Evolutionary conservation across 1,139 yeast species (phyloP).

Genomic region (Yamadazyma triangularis): DNA sequence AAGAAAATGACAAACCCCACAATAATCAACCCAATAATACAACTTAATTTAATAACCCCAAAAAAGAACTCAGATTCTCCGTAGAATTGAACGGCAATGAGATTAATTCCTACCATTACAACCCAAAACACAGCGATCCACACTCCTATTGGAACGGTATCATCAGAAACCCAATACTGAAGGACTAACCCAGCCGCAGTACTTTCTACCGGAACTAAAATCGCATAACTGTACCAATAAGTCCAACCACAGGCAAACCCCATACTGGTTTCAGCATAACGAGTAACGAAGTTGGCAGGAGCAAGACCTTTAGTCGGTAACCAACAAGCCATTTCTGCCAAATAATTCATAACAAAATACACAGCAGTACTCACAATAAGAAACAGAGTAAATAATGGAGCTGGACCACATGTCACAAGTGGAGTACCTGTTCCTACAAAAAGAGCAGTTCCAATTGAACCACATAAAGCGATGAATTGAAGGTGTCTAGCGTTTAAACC

Average conservation of each 20-base stretch:
- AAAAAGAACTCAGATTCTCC: conserved; percentile 42
- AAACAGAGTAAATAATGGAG: conserved; percentile 38
- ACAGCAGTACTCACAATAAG: conserved; percentile 47
- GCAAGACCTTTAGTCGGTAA: no score
- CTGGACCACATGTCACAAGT: conserved; percentile 40
- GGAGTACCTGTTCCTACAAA: conserved; percentile 46
- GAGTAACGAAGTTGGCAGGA: no score
- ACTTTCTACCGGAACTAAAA: conserved; percentile 34
- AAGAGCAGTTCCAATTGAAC: conserved; percentile 35
- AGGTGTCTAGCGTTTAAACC: no score
- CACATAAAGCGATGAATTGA: no score
- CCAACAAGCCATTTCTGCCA: conserved; percentile 67
- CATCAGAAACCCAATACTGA: conserved; percentile 34
- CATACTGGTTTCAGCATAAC: no score
- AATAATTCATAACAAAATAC: conserved; percentile 56
- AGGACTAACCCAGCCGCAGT: conserved; percentile 39
- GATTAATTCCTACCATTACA: conserved; percentile 29
- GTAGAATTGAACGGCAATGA: conserved; percentile 40
- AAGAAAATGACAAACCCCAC: conserved; percentile 36
- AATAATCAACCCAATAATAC: conserved; percentile 47
- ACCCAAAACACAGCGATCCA: conserved; percentile 41
- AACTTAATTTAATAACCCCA: conserved; percentile 44
- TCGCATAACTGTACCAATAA: conserved; percentile 49
- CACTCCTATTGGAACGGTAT: conserved; percentile 33
- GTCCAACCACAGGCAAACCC: conserved; percentile 59